A percentile compares a stretch with the other conserved stretches of the same genome.
Evolutionary conservation across 768 basidiomycete genomes (phyloP).

Genomic region (Boletus reticulatus): DNA sequence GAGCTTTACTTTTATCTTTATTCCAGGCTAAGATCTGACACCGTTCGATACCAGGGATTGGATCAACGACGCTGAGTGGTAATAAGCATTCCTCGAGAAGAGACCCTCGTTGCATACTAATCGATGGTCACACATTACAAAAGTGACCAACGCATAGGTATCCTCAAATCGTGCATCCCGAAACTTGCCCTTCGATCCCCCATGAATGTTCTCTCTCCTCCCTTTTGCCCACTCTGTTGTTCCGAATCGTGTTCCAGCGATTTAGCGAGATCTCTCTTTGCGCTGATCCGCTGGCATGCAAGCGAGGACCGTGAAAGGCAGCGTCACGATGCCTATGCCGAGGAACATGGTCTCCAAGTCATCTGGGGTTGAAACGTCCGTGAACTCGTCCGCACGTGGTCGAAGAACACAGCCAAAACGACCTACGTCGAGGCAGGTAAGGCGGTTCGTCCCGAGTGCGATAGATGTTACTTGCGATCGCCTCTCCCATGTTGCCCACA

Average conservation of each 20-base stretch:
- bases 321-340: not conserved
- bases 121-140: too few species aligned
- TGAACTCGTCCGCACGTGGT: not conserved
- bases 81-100: too few species aligned
- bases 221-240: not conserved
- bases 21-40: too few species aligned
- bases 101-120: too few species aligned
- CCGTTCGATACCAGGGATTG: too few species aligned
- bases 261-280: not conserved
- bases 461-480: not conserved
- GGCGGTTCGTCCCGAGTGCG: not conserved
- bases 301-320: not conserved
- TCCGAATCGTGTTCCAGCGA: not conserved
- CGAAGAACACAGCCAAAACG: not conserved
- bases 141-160: too few species aligned
- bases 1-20: too few species aligned
- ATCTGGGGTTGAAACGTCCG: not conserved
- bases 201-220: not conserved
- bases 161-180: slow-evolving; percentile 1
- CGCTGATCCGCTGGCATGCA: not conserved
- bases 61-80: too few species aligned
- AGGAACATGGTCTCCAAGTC: not conserved
- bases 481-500: not conserved
- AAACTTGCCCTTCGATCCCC: not conserved
- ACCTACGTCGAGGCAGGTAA: not conserved